Base-by-base conservation (phyloP, 495 filamentous ascomycete genomes). In the Annulohypoxylon moriforme region DNA sequence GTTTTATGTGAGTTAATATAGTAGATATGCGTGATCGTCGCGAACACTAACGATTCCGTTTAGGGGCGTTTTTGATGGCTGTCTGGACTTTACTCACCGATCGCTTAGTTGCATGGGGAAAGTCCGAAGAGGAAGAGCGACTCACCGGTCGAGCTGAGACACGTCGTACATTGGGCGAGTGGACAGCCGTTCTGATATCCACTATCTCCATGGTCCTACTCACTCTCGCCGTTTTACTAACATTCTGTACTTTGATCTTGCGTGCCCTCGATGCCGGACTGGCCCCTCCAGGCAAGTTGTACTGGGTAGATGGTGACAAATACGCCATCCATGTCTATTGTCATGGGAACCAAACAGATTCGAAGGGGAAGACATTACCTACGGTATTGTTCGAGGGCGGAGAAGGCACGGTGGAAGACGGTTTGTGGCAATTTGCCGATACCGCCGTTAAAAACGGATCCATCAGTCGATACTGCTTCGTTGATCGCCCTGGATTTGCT, bases 391-490 rank as follows among this genome's bases (percentile, higher is more conserved):
- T 98, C 9, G 96, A 98, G 77, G 93, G 89, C 7, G 94, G 92
- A 11, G 91, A 93, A 69, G 82, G 86, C 4, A 89, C 96, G 0
- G 89, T 92, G n/a, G 93, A 97, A 79, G 81, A 88, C 73, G 85
- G 87, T 16, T 80, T 97, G 53, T 90, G 92, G 79, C 88, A 89
- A 31, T 91, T 96, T 80, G 88, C 88, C 14, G 84, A 87, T 49
- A 82, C 86, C 66, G 87, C 90, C 0, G 85, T 91, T 65, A 80
- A 84, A 34, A 92, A 93, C 62, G 91, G 93, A 25, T 90, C 88
- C 27, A 96, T 99, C 67, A 77, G 80, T 53, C 90, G 94, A 49
- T 99, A 96, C 80, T 99, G 96, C 83, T 98, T 97, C 80, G 96
- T 92, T 81, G 96, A 99, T 75, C 91, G 96, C 20, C 96, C 96